Percentiles rank a stretch among this genome's conserved stretches.
phyloP scores from a whole-genome alignment of 2,329 filamentous ascomycete genomes.

The Oidium heveae region DNA sequence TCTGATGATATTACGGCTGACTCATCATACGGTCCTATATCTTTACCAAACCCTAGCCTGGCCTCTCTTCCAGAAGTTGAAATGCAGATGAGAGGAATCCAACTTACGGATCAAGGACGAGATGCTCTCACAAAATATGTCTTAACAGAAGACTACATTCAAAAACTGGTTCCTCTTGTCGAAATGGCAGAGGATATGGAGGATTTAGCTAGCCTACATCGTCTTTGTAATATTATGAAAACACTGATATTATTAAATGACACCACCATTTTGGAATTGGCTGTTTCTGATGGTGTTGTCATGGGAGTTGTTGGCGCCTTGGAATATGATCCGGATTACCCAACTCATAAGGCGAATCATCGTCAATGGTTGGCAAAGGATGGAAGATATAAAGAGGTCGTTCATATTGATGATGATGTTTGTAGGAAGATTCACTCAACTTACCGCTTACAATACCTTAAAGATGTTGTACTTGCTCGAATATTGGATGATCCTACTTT shows the following conservation, averaged over 20 bases:
- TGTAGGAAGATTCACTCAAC: constrained; percentile 87
- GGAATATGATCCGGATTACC: constrained; percentile 96
- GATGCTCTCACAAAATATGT: constrained; percentile 76
- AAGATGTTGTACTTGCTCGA: constrained; percentile 89
- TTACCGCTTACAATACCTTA: constrained; percentile 85
- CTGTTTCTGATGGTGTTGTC: constrained; percentile 72
- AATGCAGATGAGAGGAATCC: constrained; percentile 55
- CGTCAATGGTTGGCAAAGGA: constrained; percentile 75
- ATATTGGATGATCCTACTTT: constrained; percentile 97
- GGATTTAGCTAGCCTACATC: constrained; percentile 63
- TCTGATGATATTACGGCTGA: constrained; percentile 72
- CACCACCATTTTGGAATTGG: constrained; percentile 77
- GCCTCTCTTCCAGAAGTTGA: constrained; percentile 67
- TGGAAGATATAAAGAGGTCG: constrained; percentile 86
- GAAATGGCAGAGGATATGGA: constrained; percentile 79
- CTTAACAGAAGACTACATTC: constrained; percentile 63
- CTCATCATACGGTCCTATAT: constrained; percentile 35
- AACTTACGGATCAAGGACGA: constrained; percentile 46
- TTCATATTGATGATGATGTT: constrained; percentile 59
- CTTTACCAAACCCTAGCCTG: constrained; percentile 58
- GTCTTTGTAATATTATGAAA: constrained; percentile 96
- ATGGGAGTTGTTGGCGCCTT: constrained; percentile 83
- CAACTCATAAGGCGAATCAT: constrained; percentile 91
- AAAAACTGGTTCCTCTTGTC: constrained; percentile 65
- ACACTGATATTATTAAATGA: constrained; percentile 85